phyloP scores from a whole-genome alignment of 1,139 yeast genomes.

The Kazachstania sp. region DNA sequence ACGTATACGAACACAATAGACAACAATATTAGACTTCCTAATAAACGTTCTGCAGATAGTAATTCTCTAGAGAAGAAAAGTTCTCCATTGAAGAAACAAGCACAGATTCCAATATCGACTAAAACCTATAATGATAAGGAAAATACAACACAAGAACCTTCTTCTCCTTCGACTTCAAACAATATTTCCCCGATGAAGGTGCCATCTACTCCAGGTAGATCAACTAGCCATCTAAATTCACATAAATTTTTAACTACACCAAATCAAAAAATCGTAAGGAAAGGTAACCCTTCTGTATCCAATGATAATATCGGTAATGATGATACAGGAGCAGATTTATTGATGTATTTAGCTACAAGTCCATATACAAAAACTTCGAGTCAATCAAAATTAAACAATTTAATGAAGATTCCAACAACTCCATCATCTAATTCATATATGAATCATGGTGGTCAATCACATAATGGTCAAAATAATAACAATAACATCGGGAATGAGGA shows the following conservation, averaged over 20 bases:
- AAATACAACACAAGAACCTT: background rate
- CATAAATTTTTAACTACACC: conserved; percentile 7
- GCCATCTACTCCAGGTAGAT: conserved; percentile 6
- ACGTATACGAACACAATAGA: background rate
- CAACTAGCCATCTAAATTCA: background rate
- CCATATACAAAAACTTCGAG: conserved; percentile 20
- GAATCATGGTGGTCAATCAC: conserved; percentile 1
- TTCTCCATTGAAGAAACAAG: conserved; percentile 8
- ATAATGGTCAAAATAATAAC: background rate
- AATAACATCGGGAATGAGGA: conserved; percentile 2
- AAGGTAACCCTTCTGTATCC: background rate
- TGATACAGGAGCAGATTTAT: conserved; percentile 29
- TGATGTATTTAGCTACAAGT: conserved; percentile 31
- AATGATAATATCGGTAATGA: conserved; percentile 4
- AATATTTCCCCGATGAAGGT: conserved; percentile 1
- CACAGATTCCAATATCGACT: background rate
- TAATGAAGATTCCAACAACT: conserved; percentile 19
- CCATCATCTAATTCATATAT: conserved; percentile 16
- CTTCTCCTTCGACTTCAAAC: background rate
- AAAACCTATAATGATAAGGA: background rate
- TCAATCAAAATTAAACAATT: background rate
- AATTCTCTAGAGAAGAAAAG: background rate
- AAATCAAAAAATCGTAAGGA: conserved; percentile 5
- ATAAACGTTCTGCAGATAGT: conserved; percentile 3
- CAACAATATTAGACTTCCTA: background rate